These are phyloP conservation scores for Boletus subcaerulescens DNA, from an alignment of 768 basidiomycete genomes.

Conservation along the genomic window DNA sequence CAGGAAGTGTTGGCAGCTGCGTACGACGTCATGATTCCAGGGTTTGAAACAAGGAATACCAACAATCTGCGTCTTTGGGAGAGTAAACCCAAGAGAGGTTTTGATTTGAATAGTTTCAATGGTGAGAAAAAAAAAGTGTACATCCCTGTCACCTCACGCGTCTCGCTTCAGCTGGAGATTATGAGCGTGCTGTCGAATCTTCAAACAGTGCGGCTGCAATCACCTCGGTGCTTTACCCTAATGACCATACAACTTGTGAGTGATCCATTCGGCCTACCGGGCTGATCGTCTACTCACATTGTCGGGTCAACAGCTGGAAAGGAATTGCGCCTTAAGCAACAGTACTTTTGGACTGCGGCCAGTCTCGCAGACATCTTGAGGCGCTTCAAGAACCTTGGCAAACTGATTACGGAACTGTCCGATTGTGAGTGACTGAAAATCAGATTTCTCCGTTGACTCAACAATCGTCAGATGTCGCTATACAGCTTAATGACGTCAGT, in stretches of 20 bases:
- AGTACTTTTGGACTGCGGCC: constrained; percentile 94
- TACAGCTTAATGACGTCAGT: constrained; percentile 90
- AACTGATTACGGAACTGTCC: constrained; percentile 75
- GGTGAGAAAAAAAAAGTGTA: constrained; percentile 40
- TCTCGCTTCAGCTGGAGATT: constrained; percentile 71
- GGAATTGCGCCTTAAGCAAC: constrained; percentile 89
- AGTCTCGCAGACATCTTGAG: constrained; percentile 86
- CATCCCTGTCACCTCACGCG: neutral
- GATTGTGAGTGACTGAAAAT: constrained; percentile 54
- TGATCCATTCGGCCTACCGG: neutral
- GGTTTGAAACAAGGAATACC: constrained; percentile 74
- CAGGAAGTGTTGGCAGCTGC: constrained; percentile 93
- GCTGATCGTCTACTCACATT: neutral
- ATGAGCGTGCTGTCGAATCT: constrained; percentile 83
- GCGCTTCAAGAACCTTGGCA: constrained; percentile 87
- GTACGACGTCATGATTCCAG: constrained; percentile 93
- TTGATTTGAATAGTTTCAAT: constrained; percentile 95
- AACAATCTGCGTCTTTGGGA: constrained; percentile 90
- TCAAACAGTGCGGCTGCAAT: constrained; percentile 92
- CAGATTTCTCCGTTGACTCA: constrained; percentile 2
- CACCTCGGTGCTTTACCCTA: constrained; percentile 93
- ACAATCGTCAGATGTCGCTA: constrained; percentile 62
- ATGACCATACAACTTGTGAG: constrained; percentile 78
- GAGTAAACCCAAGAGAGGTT: constrained; percentile 83
- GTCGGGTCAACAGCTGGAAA: constrained; percentile 59